These are phyloP conservation scores for Grammothele lineata DNA, from an alignment of 768 basidiomycete genomes.

Conservation along the genomic window DNA sequence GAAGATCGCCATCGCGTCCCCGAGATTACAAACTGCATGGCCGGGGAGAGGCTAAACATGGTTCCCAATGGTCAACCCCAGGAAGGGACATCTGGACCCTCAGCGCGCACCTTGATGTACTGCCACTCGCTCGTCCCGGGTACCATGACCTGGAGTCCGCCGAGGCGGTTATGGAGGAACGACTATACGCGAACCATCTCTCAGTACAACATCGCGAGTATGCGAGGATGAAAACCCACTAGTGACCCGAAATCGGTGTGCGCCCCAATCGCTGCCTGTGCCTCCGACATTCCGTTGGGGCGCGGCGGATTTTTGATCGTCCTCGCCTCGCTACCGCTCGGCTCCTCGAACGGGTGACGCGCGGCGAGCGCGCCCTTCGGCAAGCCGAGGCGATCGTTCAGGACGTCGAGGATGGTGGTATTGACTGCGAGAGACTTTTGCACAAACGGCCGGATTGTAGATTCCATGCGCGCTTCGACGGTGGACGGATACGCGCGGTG, in stretches of 20 bases:
- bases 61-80: background rate
- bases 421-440: slow-evolving; percentile 27
- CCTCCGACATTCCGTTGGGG: slow-evolving; percentile 17
- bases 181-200: slow-evolving; percentile 41
- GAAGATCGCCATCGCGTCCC: slow-evolving; percentile 58
- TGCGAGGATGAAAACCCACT: slow-evolving; percentile 10
- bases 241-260: slow-evolving; percentile 36
- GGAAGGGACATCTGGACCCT: background rate
- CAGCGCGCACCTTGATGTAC: slow-evolving; percentile 49
- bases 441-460: slow-evolving; percentile 27
- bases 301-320: slow-evolving; percentile 30
- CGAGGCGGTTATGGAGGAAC: slow-evolving; percentile 65
- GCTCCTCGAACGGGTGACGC: slow-evolving; percentile 24
- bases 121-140: slow-evolving; percentile 62
- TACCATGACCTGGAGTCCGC: slow-evolving; percentile 65
- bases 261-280: slow-evolving; percentile 28
- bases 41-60: slow-evolving; percentile 31
- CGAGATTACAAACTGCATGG: slow-evolving; percentile 35
- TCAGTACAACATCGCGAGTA: background rate
- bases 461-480: slow-evolving; percentile 26
- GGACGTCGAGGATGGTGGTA: slow-evolving; percentile 25
- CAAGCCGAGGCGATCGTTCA: slow-evolving; percentile 30
- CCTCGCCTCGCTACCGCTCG: slow-evolving; percentile 30
- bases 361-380: slow-evolving; percentile 25
- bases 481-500: slow-evolving; percentile 33